These are phyloP conservation scores for Candida adriatica DNA, from an alignment of 805 yeast species.

Conservation along the genomic window DNA sequence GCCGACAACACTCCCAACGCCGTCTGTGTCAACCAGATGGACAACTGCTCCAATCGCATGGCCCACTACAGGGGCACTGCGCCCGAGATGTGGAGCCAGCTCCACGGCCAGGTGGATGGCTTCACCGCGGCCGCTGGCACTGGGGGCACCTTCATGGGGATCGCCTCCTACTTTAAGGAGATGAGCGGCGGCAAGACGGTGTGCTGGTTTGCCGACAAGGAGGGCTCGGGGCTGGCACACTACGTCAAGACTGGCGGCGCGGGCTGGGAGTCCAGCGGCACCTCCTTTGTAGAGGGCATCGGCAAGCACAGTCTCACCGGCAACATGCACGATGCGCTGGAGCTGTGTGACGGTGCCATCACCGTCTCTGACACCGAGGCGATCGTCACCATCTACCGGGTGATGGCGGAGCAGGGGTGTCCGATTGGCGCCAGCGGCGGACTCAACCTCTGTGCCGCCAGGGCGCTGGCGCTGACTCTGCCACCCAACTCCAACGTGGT, in stretches of 20 bases:
- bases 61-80: conserved; percentile 67
- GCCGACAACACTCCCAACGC: conserved; percentile 38
- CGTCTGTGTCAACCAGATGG: conserved; percentile 77
- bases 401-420: conserved; percentile 16
- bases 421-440: conserved; percentile 22
- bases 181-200: conserved; percentile 33
- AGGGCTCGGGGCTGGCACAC: conserved; percentile 61
- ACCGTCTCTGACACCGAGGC: conserved; percentile 17
- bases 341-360: conserved; percentile 17
- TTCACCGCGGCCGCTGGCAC: conserved; percentile 79
- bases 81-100: conserved; percentile 68
- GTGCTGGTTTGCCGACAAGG: conserved; percentile 70
- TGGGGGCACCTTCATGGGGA: conserved; percentile 80
- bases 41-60: conserved; percentile 68
- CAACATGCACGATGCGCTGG: conserved; percentile 17
- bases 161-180: conserved; percentile 51
- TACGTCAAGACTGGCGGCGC: conserved; percentile 16
- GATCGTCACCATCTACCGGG: conserved; percentile 11
- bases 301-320: conserved; percentile 21
- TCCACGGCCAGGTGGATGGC: conserved; percentile 44
- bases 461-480: conserved; percentile 14
- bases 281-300: conserved; percentile 22
- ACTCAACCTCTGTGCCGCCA: conserved; percentile 19
- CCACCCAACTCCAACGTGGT: conserved; percentile 23
- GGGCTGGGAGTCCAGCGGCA: conserved; percentile 17